A percentile compares a stretch with the other conserved stretches of the same genome.
Conservation (phyloP, 495 filamentous ascomycete species). For the Amniculicola lignicola region DNA sequence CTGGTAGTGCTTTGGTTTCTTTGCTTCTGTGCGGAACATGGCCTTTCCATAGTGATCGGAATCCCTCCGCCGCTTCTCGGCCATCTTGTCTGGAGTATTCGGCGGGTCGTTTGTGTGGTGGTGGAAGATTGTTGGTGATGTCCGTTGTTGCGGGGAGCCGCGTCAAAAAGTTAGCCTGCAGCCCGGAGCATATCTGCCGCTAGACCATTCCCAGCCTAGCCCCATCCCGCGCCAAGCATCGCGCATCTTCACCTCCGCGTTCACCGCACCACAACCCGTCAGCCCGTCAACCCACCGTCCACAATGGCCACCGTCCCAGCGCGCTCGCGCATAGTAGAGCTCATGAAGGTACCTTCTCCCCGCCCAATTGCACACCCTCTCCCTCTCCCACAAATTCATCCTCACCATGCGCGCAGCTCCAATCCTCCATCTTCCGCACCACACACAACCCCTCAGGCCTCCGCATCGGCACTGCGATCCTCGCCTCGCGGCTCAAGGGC, state of each 20-base stretch:
- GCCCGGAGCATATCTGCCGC: no score
- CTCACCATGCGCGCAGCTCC: constrained; percentile 53
- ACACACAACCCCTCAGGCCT: constrained; percentile 82
- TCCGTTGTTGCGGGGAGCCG: no score
- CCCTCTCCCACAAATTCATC: neutral
- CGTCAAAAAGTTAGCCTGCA: no score
- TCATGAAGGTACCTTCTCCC: constrained; percentile 64
- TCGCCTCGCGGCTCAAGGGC: constrained; percentile 79
- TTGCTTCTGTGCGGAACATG: no score
- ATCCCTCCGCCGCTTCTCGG: neutral
- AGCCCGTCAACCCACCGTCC: no score
- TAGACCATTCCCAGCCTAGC: no score
- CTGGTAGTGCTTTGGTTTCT: constrained; percentile 4
- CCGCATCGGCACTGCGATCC: constrained; percentile 81
- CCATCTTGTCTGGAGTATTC: neutral
- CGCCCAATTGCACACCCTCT: neutral
- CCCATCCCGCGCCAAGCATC: neutral
- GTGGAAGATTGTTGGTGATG: no score
- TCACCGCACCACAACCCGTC: no score
- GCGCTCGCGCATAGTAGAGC: constrained; percentile 68
- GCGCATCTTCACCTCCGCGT: constrained; percentile 6
- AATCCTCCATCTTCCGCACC: constrained; percentile 85
- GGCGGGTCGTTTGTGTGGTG: no score
- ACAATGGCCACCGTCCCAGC: constrained; percentile 70
- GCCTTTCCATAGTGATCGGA: no score